Percentiles rank a stretch among this genome's conserved stretches.
These are phyloP conservation scores for Rhizopus sp. DNA, from an alignment of 371 early-diverging fungal species.

Conservation along the genomic window DNA sequence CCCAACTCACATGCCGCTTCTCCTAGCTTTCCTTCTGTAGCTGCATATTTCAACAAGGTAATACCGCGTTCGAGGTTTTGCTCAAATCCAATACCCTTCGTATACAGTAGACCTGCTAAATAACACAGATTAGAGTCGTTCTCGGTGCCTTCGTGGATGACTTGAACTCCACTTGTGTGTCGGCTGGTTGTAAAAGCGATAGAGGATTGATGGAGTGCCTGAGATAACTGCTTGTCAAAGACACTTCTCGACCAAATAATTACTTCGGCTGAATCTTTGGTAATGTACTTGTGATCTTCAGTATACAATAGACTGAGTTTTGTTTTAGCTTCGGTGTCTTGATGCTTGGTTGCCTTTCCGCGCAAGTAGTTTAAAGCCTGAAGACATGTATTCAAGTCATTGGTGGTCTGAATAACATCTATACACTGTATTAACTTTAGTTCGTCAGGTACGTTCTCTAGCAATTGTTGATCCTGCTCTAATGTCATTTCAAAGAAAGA, in stretches of 20 bases:
- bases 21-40: slow-evolving; percentile 21
- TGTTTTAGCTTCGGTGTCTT: slow-evolving; percentile 45
- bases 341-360: slow-evolving; percentile 24
- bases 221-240: slow-evolving; percentile 43
- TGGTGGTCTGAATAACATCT: slow-evolving; percentile 3
- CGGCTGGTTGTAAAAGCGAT: slow-evolving; percentile 12
- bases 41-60: slow-evolving; percentile 28
- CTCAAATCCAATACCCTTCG: slow-evolving; percentile 35
- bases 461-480: slow-evolving; percentile 1
- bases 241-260: slow-evolving; percentile 47
- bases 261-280: slow-evolving; percentile 21
- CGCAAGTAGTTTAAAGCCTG: slow-evolving; percentile 38
- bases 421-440: slow-evolving; percentile 21
- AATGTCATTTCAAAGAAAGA: neutral
- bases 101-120: slow-evolving; percentile 40
- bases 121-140: slow-evolving; percentile 20
- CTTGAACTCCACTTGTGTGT: slow-evolving; percentile 8
- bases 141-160: slow-evolving; percentile 10
- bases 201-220: slow-evolving; percentile 26
- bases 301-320: slow-evolving; percentile 40
- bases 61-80: slow-evolving; percentile 31
- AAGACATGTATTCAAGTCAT: neutral
- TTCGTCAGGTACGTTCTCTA: slow-evolving; percentile 19
- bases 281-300: slow-evolving; percentile 5
- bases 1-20: slow-evolving; percentile 50